Evolutionary conservation across 1,139 yeast genomes (phyloP), one percentile per base, ranked within the genome.

Genomic region (Candida buenavistaensis): DNA sequence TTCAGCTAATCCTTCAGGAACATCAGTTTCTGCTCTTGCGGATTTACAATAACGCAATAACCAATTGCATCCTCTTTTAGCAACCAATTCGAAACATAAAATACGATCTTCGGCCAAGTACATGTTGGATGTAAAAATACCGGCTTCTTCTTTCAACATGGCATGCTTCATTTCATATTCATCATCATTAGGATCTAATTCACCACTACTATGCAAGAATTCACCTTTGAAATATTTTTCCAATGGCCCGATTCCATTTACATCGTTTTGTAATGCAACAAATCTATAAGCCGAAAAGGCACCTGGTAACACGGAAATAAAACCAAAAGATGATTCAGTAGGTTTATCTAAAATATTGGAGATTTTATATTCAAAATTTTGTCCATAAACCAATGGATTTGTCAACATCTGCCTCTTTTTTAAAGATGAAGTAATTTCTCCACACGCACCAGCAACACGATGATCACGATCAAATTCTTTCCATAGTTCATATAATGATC

Each of bases 381-480:
- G 76, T 4, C 70, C 75, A 38, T 68, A 68, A 16, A 71, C 74
- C 20, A 70, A 52, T 10, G 76, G 76, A 44, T 70, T 70, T 21
- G 73, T 67, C 23, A 65, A 39, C 43, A 70, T 55, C 47, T 69
- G 75, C 28, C 67, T 47, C 40, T 63, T 66, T 32, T 58, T 58
- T 44, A 69, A 59, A 9, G 67, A 57, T 0, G 75, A 73, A 38
- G 68, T 69, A 43, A 70, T 70, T 45, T 70, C 76, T 15, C 76
- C 76, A 62, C 75, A 70, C 5, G 75, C 73, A 29, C 76, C 76
- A 1, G 76, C 76, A 14, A 70, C 75, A 39, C 58, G 62, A n/a
- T 69, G 64, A 41, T 70, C 75, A 36, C 60, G 55, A 44, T 68
- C 74, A 40, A 70, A 70, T 39, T 69, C 75, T 43, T 69, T 70